Conservation (phyloP, 2,329 filamentous ascomycete genomes). For the Monilinia aucupariae region DNA sequence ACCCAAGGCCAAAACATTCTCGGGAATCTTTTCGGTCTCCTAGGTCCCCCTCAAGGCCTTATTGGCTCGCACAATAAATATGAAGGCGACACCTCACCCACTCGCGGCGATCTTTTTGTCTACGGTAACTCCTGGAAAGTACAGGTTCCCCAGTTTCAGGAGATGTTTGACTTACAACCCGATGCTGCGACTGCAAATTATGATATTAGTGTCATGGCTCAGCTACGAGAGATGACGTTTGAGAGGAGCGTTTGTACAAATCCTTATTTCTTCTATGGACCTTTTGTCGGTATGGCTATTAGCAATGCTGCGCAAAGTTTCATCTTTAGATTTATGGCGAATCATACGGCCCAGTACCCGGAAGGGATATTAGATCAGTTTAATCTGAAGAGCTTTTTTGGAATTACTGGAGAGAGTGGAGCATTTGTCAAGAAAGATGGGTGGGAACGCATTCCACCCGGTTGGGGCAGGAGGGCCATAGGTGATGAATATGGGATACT, state of each 20-base stretch:
- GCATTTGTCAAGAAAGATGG: slow-evolving; percentile 3
- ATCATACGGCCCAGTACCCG: neutral
- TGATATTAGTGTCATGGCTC: slow-evolving; percentile 40
- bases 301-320: slow-evolving; percentile 9
- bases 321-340: slow-evolving; percentile 3
- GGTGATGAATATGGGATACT: slow-evolving; percentile 40
- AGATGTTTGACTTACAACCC: slow-evolving; percentile 40
- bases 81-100: slow-evolving; percentile 47
- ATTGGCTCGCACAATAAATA: slow-evolving; percentile 47
- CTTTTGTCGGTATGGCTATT: slow-evolving; percentile 6
- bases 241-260: slow-evolving; percentile 34
- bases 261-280: slow-evolving; percentile 46
- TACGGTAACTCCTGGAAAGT: neutral
- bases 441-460: slow-evolving; percentile 27
- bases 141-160: slow-evolving; percentile 40
- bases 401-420: slow-evolving; percentile 17
- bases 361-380: slow-evolving; percentile 36
- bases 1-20: slow-evolving; percentile 19
- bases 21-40: slow-evolving; percentile 20
- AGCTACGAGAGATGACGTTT: slow-evolving; percentile 42
- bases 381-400: slow-evolving; percentile 27
- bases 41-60: slow-evolving; percentile 42
- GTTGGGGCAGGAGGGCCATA: slow-evolving; percentile 29
- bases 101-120: slow-evolving; percentile 43
- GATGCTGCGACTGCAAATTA: slow-evolving; percentile 35